Conservation (phyloP, 2,329 filamentous ascomycete genomes). For the Alternaria atra region DNA sequence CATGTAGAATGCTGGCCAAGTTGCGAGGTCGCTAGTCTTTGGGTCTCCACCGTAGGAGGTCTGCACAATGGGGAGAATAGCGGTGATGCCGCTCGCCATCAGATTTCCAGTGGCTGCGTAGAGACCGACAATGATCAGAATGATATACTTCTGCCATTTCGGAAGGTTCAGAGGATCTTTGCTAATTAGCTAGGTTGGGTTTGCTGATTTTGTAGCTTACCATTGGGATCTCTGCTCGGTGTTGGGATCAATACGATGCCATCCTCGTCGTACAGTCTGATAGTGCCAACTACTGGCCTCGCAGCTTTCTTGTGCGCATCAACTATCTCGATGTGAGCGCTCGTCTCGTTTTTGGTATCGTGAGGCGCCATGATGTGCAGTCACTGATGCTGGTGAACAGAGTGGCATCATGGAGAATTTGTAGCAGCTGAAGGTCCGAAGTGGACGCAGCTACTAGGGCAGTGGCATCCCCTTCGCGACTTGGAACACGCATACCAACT, state of each 20-base stretch:
- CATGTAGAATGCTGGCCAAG: slow-evolving; percentile 24
- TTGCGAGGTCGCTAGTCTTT: slow-evolving; percentile 16
- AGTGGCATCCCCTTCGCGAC: neutral
- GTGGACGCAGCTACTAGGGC: neutral
- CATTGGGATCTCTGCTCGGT: slow-evolving; percentile 19
- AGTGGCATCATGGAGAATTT: slow-evolving; percentile 1
- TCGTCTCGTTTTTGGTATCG: slow-evolving; percentile 10
- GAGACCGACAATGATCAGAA: slow-evolving; percentile 20
- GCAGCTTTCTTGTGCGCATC: slow-evolving; percentile 20
- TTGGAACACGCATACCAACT: neutral
- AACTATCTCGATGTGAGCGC: slow-evolving; percentile 18
- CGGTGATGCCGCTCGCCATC: slow-evolving; percentile 21
- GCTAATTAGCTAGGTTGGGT: neutral
- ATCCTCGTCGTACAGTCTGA: slow-evolving; percentile 16
- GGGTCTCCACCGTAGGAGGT: slow-evolving; percentile 13
- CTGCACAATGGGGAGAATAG: slow-evolving; percentile 17
- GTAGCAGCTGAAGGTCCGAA: neutral
- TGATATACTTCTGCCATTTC: slow-evolving; percentile 19
- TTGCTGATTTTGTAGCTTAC: neutral
- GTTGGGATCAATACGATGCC: slow-evolving; percentile 24
- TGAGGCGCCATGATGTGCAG: slow-evolving; percentile 7
- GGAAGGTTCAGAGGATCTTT: slow-evolving; percentile 20
- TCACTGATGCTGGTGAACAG: neutral
- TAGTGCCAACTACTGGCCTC: slow-evolving; percentile 24
- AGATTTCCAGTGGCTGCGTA: slow-evolving; percentile 19